These are phyloP conservation scores for Cadophora gregata DNA, from an alignment of 2,329 filamentous ascomycete species.

Conservation along the genomic window DNA sequence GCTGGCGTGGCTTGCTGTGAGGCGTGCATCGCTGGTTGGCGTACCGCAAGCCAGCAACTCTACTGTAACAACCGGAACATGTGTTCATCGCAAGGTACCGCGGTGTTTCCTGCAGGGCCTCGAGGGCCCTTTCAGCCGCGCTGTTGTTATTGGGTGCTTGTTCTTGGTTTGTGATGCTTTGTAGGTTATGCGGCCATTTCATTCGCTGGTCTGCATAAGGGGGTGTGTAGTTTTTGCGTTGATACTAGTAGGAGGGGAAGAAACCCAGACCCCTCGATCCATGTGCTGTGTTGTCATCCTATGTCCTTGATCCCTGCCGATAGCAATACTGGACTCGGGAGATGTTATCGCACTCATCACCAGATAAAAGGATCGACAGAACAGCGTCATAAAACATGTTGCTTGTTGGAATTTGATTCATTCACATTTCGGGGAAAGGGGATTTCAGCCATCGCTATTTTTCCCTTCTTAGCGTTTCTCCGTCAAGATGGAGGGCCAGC, in stretches of 20 bases:
- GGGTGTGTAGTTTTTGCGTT: not conserved
- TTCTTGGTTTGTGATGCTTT: not conserved
- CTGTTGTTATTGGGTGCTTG: not conserved
- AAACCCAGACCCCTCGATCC: not conserved
- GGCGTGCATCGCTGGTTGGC: conserved; percentile 17
- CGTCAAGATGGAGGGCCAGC: not conserved
- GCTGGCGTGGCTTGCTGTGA: conserved; percentile 12
- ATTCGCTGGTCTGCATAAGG: not conserved
- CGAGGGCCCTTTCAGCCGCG: not conserved
- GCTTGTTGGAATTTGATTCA: not conserved
- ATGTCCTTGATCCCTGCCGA: not conserved
- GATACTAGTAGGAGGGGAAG: conserved; percentile 13
- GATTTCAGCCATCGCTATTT: not conserved
- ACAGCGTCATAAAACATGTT: conserved; percentile 16
- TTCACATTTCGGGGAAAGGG: not conserved
- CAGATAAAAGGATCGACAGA: conserved; percentile 13
- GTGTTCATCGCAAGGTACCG: conserved; percentile 16
- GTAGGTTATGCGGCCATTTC: conserved; percentile 1
- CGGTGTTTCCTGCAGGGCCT: not conserved
- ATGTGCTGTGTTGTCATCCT: conserved; percentile 7
- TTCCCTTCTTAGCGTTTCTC: not conserved
- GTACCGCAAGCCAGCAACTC: not conserved
- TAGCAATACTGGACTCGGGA: not conserved
- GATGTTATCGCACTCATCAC: conserved; percentile 8
- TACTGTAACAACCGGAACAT: conserved; percentile 11